A percentile compares a stretch with the other conserved stretches of the same genome.
These are phyloP conservation scores for Pseudomonodictys pantanalensis DNA, from an alignment of 495 filamentous ascomycete species.

Conservation along the genomic window DNA sequence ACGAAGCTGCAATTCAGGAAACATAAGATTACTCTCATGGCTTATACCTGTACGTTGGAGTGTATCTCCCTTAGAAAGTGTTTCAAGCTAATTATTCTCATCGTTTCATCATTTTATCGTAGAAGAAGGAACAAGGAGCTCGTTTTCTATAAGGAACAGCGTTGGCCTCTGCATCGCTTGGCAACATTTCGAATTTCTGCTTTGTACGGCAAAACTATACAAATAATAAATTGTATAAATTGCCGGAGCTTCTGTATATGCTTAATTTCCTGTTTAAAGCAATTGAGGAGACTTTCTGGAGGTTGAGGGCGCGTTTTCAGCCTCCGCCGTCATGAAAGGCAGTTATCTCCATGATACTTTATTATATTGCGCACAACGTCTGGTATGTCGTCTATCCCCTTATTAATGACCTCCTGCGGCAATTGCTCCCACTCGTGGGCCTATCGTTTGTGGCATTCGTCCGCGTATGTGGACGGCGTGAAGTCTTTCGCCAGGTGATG, in stretches of 20 bases:
- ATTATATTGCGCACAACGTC: not conserved
- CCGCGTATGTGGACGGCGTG: not conserved
- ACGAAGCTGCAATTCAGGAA: too few relatives aligned
- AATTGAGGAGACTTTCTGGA: not conserved
- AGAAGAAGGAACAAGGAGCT: not conserved
- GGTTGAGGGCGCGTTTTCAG: not conserved
- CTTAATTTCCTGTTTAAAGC: not conserved
- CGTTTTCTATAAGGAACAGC: not conserved
- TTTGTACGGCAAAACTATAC: not conserved
- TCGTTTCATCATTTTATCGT: too few relatives aligned
- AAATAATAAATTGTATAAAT: not conserved
- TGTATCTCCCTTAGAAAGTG: too few relatives aligned
- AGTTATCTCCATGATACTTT: not conserved
- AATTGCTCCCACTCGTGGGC: not conserved
- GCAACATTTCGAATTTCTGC: too few relatives aligned
- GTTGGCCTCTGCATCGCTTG: not conserved
- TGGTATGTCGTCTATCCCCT: not conserved
- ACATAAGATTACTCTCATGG: too few relatives aligned
- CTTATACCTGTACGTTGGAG: too few relatives aligned
- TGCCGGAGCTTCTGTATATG: not conserved
- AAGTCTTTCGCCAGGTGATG: not conserved
- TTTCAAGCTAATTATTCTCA: too few relatives aligned
- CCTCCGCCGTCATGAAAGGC: not conserved
- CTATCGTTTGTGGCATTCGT: not conserved
- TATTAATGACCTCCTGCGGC: not conserved